phyloP scores from a whole-genome alignment of 78 protist species.

The Tieghemostelium lacteum region DNA sequence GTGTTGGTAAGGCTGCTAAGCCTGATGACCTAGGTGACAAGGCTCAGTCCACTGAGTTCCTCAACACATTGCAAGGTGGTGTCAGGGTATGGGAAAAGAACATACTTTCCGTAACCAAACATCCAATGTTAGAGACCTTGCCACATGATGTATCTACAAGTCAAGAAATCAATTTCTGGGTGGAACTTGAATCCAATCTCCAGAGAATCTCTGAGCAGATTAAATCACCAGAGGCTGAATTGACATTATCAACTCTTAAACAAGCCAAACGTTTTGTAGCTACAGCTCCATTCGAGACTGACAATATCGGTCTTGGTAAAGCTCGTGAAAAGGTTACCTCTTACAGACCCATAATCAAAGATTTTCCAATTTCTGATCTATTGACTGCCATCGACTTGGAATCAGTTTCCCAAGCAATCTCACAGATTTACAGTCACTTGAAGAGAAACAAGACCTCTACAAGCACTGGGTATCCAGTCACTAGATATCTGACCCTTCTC shows the following conservation, averaged over 20 bases:
- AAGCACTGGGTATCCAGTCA: constrained; percentile 68
- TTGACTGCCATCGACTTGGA: constrained; percentile 79
- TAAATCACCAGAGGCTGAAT: constrained; percentile 53
- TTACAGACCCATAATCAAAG: constrained; percentile 79
- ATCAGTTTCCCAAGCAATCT: constrained; percentile 28
- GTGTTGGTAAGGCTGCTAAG: constrained; percentile 34
- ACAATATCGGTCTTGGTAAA: constrained; percentile 78
- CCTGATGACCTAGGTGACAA: constrained; percentile 65
- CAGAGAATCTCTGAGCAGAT: constrained; percentile 32
- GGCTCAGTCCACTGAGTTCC: constrained; percentile 41
- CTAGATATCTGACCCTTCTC: constrained; percentile 65
- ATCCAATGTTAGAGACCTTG: constrained; percentile 65
- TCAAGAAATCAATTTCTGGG: constrained; percentile 91
- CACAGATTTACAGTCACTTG: constrained; percentile 74
- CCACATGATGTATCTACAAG: constrained; percentile 25
- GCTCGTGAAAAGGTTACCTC: constrained; percentile 25
- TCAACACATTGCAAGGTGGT: constrained; percentile 67
- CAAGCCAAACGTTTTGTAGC: constrained; percentile 82
- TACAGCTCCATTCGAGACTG: constrained; percentile 78
- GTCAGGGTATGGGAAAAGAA: constrained; percentile 79
- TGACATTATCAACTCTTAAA: constrained; percentile 59
- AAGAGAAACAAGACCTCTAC: constrained; percentile 51
- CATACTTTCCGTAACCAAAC: constrained; percentile 87
- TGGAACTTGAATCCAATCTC: constrained; percentile 76
- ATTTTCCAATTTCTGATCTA: constrained; percentile 84